phyloP scores from a whole-genome alignment of 345 rosid genomes.

The Diplotaxis tenuifolia region DNA sequence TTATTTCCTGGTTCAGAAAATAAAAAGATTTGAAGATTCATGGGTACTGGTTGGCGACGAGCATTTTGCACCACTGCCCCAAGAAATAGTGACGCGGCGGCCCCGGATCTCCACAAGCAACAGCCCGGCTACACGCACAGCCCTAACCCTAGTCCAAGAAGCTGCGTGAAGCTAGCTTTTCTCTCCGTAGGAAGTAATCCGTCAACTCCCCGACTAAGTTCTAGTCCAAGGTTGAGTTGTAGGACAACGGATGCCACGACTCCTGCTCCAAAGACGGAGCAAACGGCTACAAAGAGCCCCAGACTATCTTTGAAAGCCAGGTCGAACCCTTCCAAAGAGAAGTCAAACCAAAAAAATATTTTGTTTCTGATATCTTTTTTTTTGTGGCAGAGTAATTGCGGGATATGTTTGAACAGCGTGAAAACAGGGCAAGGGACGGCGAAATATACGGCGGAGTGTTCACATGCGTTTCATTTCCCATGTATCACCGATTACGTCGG shows the following conservation, averaged over 20 bases:
- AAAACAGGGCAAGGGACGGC: constrained; percentile 80
- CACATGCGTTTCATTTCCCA: constrained; percentile 80
- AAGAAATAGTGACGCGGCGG: constrained; percentile 48
- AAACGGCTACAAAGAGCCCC: constrained; percentile 36
- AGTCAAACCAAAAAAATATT: neutral
- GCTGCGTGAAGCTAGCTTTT: constrained; percentile 55
- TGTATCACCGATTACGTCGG: constrained; percentile 65
- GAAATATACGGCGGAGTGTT: constrained; percentile 83
- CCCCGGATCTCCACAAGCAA: constrained; percentile 41
- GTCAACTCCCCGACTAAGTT: constrained; percentile 53
- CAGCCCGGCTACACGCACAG: constrained; percentile 27
- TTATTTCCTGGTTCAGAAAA: neutral
- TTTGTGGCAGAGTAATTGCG: constrained; percentile 60
- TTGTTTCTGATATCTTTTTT: neutral
- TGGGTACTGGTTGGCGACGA: constrained; percentile 97
- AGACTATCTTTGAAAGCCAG: constrained; percentile 15
- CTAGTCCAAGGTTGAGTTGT: constrained; percentile 55
- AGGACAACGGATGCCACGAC: constrained; percentile 33
- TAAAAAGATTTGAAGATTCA: constrained; percentile 4
- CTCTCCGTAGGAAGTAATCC: constrained; percentile 63
- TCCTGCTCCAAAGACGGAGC: constrained; percentile 23
- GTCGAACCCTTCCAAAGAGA: constrained; percentile 47
- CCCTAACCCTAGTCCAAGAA: constrained; percentile 52
- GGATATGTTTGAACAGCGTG: constrained; percentile 70
- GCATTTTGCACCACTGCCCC: constrained; percentile 86